Evolutionary conservation across 1,284 basidiomycete genomes (phyloP), one percentile per base, ranked within the genome.

Genomic region (Afroboletus lepidellus): DNA sequence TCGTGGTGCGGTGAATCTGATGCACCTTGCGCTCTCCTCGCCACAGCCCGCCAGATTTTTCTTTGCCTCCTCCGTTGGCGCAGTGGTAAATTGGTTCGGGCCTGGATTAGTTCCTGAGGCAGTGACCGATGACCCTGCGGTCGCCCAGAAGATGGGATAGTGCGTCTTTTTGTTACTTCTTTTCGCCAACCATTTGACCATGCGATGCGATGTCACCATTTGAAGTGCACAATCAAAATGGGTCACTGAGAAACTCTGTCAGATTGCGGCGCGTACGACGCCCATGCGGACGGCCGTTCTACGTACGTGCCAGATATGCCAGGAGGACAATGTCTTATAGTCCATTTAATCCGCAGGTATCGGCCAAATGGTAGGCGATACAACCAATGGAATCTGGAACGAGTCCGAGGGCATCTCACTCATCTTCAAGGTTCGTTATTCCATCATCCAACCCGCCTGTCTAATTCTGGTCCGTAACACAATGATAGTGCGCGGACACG

Each of bases 161-260:
- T 79, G 6, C 63, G 76, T 46, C 74, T 68, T n/a, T 38, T 13
- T 16, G 8, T 8, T 25, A 4, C 32, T 0, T 34, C 21, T 27
- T 7, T 18, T 18, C 13, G 12, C 11, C 2, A 8, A 3, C 27
- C 11, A 4, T n/a, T 27, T 42, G 41, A 42, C 0, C n/a, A 34
- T 30, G 20, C 25, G n/a, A n/a, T n/a, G n/a, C n/a, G n/a, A n/a
- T n/a, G n/a, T n/a, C 23, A 8, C 21, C 5, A 21, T 20, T 41
- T 5, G 33, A 61, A 48, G 60, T 46, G 58, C 56, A 3, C 63
- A 67, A 42, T 66, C 65, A 27, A 86, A 86, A 61, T 85, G 83
- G 81, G 78, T 84, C 1, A 77, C 76, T 0, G 84, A 86, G 70
- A 79, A 78, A 58, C 50, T 85, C 0, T 78, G 78, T 57, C 71